phyloP scores from a whole-genome alignment of 768 basidiomycete species.

The Pisolithus marmoratus region DNA sequence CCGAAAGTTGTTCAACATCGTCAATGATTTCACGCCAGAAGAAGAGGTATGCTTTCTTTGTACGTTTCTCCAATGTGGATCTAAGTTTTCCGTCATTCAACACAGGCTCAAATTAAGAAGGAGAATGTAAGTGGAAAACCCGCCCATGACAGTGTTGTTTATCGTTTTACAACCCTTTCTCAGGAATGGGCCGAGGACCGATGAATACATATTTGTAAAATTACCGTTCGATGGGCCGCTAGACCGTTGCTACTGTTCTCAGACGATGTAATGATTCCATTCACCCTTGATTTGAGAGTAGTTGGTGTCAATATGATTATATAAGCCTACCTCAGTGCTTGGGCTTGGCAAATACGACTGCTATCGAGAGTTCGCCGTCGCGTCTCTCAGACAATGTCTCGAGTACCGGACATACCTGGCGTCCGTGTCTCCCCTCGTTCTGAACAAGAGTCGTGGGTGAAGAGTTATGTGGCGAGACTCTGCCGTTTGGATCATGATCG shows the following conservation, averaged over 20 bases:
- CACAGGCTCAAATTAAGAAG: constrained; percentile 95
- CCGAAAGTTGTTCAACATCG: constrained; percentile 95
- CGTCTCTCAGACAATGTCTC: constrained; percentile 34
- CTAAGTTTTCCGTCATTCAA: constrained; percentile 4
- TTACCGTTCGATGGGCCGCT: constrained; percentile 19
- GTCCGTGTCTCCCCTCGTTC: constrained; percentile 46
- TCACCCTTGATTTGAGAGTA: neutral
- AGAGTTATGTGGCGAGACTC: constrained; percentile 51
- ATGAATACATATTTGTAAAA: constrained; percentile 37
- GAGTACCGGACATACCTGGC: constrained; percentile 72
- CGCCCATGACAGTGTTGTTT: neutral
- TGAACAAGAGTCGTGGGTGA: constrained; percentile 63
- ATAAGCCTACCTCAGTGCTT: neutral
- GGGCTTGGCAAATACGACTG: neutral
- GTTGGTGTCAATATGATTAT: neutral
- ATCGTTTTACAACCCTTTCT: constrained; percentile 15
- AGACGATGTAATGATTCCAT: neutral
- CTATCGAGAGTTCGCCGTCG: neutral
- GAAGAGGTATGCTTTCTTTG: constrained; percentile 68
- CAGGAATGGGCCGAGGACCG: constrained; percentile 95
- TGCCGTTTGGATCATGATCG: constrained; percentile 62
- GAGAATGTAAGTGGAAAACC: constrained; percentile 72
- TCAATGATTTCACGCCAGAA: constrained; percentile 97
- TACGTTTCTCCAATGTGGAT: constrained; percentile 2
- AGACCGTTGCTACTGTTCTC: constrained; percentile 6